Conservation (phyloP, 495 filamentous ascomycete genomes). For the Podospora pseudoanserina region DNA sequence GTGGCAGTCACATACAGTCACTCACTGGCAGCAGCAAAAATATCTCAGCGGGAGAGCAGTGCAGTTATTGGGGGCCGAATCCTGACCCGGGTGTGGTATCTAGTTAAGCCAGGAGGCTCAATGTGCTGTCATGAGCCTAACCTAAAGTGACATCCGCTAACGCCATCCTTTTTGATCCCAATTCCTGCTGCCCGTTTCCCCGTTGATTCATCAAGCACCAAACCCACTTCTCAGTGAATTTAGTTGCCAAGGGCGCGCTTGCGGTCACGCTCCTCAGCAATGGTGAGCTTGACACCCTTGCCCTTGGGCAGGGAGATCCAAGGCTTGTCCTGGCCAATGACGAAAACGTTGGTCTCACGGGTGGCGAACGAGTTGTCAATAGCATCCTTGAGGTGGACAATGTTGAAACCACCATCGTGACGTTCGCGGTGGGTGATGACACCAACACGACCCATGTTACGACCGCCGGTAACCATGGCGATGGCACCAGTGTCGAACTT, state of each 20-base stretch:
- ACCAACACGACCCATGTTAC: constrained; percentile 99
- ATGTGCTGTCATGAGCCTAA: constrained; percentile 20
- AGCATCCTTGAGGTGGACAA: constrained; percentile 98
- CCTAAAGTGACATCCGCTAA: constrained; percentile 32
- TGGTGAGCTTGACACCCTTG: constrained; percentile 99
- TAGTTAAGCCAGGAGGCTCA: constrained; percentile 21
- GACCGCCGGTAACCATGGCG: constrained; percentile 96
- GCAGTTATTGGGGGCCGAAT: constrained; percentile 23
- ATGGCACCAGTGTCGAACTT: constrained; percentile 96
- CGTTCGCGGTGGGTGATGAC: constrained; percentile 99
- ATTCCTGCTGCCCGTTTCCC: constrained; percentile 20
- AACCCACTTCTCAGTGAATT: constrained; percentile 43
- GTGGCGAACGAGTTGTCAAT: constrained; percentile 99
- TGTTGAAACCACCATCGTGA: constrained; percentile 99
- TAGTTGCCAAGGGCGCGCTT: constrained; percentile 67
- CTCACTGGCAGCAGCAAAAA: neutral
- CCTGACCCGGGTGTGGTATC: constrained; percentile 24
- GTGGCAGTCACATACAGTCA: neutral
- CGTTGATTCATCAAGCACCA: constrained; percentile 1
- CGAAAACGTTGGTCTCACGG: constrained; percentile 96
- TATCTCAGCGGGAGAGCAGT: constrained; percentile 27
- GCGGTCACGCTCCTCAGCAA: constrained; percentile 97
- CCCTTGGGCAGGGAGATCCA: constrained; percentile 99
- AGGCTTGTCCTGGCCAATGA: constrained; percentile 96
- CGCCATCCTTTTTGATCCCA: constrained; percentile 31